Conservation (phyloP, 2,329 filamentous ascomycete species). For the Aureobasidium uvarum region DNA sequence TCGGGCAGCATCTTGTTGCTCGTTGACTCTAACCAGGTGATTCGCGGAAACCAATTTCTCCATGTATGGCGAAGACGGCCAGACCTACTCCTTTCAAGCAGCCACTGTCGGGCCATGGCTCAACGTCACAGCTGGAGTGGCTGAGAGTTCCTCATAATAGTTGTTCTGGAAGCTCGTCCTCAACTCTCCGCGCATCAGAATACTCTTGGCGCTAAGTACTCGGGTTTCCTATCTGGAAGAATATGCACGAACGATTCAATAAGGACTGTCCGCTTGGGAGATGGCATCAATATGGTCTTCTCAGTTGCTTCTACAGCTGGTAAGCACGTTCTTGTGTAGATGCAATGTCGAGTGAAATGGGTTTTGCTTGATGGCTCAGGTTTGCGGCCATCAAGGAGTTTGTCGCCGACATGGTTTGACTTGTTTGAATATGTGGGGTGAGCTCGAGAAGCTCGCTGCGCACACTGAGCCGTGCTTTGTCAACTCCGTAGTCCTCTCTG, state of each 20-base stretch:
- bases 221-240: not conserved
- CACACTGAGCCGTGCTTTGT: not conserved
- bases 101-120: not conserved
- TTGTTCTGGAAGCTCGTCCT: not conserved
- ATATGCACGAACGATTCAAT: not conserved
- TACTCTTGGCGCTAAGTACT: not conserved
- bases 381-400: not conserved
- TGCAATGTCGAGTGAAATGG: not conserved
- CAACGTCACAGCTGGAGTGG: not conserved
- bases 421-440: not conserved
- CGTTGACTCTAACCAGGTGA: not conserved
- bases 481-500: not conserved
- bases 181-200: not conserved
- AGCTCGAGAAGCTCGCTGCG: slow-evolving; percentile 15
- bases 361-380: not conserved
- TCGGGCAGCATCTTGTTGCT: not conserved
- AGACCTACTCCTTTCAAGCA: not conserved
- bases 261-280: not conserved
- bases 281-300: not conserved
- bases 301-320: not conserved
- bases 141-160: too few relatives aligned
- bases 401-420: not conserved
- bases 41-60: slow-evolving; percentile 1
- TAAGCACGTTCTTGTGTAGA: not conserved
- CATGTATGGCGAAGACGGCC: not conserved